Evolutionary conservation across 768 basidiomycete genomes (phyloP).

Genomic region (Dacryopinax primogenitus): DNA sequence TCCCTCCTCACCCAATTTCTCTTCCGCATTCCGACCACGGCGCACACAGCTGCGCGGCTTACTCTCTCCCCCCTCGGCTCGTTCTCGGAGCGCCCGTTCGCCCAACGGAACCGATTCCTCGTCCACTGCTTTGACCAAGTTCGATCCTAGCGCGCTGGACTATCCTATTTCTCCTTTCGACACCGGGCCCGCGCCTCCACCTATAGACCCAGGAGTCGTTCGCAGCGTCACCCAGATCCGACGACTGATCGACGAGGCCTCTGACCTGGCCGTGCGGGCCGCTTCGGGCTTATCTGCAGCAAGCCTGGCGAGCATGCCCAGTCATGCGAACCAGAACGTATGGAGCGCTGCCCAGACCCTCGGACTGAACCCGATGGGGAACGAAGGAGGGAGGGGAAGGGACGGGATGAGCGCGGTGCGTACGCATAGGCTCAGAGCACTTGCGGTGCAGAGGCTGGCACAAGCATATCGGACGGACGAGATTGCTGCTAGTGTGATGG

Average conservation of each 20-base stretch:
- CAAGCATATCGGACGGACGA: constrained; percentile 79
- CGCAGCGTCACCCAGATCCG: constrained; percentile 62
- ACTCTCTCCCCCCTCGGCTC: constrained; percentile 27
- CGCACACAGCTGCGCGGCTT: background rate
- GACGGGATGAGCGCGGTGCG: constrained; percentile 76
- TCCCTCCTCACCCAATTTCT: constrained; percentile 27
- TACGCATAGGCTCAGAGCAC: constrained; percentile 60
- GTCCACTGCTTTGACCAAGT: constrained; percentile 40
- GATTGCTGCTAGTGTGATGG: constrained; percentile 84
- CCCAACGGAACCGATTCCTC: constrained; percentile 31
- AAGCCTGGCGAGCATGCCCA: constrained; percentile 53
- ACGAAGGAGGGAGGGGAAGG: constrained; percentile 43
- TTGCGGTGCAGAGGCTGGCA: constrained; percentile 78
- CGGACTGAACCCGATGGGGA: constrained; percentile 48
- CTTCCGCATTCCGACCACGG: constrained; percentile 20
- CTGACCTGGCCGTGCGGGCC: constrained; percentile 77
- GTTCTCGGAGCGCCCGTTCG: constrained; percentile 21
- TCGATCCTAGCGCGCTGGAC: background rate
- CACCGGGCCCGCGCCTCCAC: constrained; percentile 60
- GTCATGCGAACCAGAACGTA: constrained; percentile 25
- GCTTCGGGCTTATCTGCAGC: constrained; percentile 69
- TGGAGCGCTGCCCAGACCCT: constrained; percentile 55
- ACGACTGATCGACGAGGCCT: constrained; percentile 74
- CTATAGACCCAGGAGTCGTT: constrained; percentile 82
- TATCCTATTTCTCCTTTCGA: background rate